Conservation (phyloP, 2,329 filamentous ascomycete species). For the Cladosporium phlei region DNA sequence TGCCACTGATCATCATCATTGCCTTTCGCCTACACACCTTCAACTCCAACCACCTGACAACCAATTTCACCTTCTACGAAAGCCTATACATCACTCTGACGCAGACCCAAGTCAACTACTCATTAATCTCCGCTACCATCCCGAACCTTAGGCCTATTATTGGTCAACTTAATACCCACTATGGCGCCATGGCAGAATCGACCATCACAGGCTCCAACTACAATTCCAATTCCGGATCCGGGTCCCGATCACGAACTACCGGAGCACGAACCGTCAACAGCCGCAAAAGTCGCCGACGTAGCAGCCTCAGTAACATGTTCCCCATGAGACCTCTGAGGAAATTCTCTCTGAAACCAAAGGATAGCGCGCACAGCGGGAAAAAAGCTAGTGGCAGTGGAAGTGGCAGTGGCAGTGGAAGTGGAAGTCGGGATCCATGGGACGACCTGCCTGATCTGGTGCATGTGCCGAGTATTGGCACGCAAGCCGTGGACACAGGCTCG, state of each 20-base stretch:
- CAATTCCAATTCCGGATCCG: conserved; percentile 3
- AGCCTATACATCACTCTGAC: conserved; percentile 17
- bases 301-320: not conserved
- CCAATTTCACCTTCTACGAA: conserved; percentile 15
- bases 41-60: not conserved
- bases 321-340: conserved; percentile 4
- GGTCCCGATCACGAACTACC: not conserved
- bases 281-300: conserved; percentile 1
- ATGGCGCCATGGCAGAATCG: conserved; percentile 13
- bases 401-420: conserved; percentile 4
- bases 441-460: not conserved
- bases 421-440: not conserved
- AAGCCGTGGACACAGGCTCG: conserved; percentile 8
- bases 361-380: not conserved
- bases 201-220: conserved; percentile 1
- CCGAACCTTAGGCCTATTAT: conserved; percentile 17
- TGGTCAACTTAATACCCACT: conserved; percentile 17
- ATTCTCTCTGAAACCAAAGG: not conserved
- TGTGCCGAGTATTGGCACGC: conserved; percentile 9
- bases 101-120: conserved; percentile 18
- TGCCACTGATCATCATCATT: conserved; percentile 15
- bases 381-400: conserved; percentile 3
- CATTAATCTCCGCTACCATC: conserved; percentile 19
- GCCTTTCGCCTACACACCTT: conserved; percentile 16
- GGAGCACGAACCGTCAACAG: not conserved